Evolutionary conservation across 768 basidiomycete species (phyloP).

Genomic region (Lanmaoa rubissima): DNA sequence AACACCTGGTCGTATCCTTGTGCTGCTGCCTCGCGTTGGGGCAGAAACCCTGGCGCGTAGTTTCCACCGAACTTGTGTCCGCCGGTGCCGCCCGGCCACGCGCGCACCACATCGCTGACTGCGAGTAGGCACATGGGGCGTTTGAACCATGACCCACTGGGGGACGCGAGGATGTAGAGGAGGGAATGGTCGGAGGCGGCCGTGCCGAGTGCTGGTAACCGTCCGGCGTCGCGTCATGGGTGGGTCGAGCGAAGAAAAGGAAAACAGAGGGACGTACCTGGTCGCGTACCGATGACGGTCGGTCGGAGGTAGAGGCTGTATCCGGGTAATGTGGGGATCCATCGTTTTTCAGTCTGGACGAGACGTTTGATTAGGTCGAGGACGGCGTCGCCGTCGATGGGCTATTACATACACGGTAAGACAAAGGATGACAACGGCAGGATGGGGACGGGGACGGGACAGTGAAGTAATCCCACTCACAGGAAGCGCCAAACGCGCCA

Average conservation of each 20-base stretch:
- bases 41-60: conserved; percentile 59
- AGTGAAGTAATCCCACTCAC: conserved; percentile 34
- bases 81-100: conserved; percentile 79
- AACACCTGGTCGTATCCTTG: conserved; percentile 76
- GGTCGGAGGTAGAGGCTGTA: conserved; percentile 88
- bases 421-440: no score
- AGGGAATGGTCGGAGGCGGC: conserved; percentile 75
- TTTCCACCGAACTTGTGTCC: conserved; percentile 62
- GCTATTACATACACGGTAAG: conserved; percentile 15
- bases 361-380: conserved; percentile 62
- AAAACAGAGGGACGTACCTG: conserved; percentile 26
- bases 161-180: conserved; percentile 82
- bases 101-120: conserved; percentile 73
- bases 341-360: conserved; percentile 67
- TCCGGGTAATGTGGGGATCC: conserved; percentile 76
- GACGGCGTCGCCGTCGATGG: conserved; percentile 46
- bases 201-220: conserved; percentile 54
- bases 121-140: conserved; percentile 57
- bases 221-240: neutral
- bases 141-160: conserved; percentile 50
- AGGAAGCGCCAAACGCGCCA: conserved; percentile 70
- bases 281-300: conserved; percentile 55
- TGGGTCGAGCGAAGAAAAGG: neutral
- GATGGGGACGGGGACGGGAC: neutral
- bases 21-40: conserved; percentile 62